Evolutionary conservation across 2,329 filamentous ascomycete genomes (phyloP), one percentile per base, ranked within the genome.

Genomic region (Xylariaceae sp.): DNA sequence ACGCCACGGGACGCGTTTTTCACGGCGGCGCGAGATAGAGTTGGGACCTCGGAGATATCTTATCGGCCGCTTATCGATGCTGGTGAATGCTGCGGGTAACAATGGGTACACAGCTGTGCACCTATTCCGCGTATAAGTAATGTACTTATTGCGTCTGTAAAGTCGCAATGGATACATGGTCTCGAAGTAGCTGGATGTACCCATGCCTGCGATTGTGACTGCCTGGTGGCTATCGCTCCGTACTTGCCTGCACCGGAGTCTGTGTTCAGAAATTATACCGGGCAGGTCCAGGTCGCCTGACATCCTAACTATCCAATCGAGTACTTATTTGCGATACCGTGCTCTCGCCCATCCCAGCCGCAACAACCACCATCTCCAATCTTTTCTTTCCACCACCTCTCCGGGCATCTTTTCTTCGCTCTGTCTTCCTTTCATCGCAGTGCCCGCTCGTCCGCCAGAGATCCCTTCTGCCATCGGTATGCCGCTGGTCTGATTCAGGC

Each of bases 1-100:
- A 51, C 43, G 51, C 50, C 50, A 54, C 51, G 43, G 18, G 26
- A 54, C 54, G 54, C 54, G 54, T 32, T 50, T 36, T 37, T 15
- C 32, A 15, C 6, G 32, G 9, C 32, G 32, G 13, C 32, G 32
- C 13, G 32, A 34, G 32, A 34, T 34, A 34, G 13, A 10, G 32
- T 34, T 34, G 13, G 32, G 3, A 13, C 26, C 26, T n/a, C n/a
- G n/a, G 32, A 34, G 32, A 13, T 34, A 34, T 34, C 32, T 34
- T 34, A n/a, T 34, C 32, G 2, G 32, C 6, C 13, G 3, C 10
- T 4, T 34, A 34, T 26, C 26, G 26, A 26, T 4, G 26, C 26
- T 8, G 5, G 26, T 26, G 26, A 4, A 8, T 26, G 4, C 26
- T 26, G 26, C 26, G 26, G 26, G 26, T 8, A 26, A 26, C 26